Evolutionary conservation across 805 yeast genomes (phyloP), one percentile per base, ranked within the genome.

Genomic region (Wickerhamomyces alni): DNA sequence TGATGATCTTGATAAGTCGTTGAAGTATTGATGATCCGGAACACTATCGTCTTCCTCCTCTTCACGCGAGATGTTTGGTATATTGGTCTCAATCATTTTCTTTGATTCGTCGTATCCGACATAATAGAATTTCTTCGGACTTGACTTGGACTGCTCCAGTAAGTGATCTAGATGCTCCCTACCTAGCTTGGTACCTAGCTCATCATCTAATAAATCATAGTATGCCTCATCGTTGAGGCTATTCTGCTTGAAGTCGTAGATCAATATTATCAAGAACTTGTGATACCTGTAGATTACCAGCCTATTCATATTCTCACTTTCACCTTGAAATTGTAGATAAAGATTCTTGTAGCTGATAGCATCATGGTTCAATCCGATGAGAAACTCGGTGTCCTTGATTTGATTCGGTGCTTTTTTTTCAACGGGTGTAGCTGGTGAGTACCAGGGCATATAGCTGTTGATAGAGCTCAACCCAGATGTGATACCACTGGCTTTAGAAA

Each of bases 281-380:
- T 33, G 30, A 24, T 42, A 35, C 35, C 43, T 42, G 39, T 41
- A 52, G 8, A 50, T 28, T 2, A 54, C 50, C 6, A 54, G 8
- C 17, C 55, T 38, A 30, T 47, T 45, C 2, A 48, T 28, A 12
- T 35, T 40, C 35, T 46, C 53, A 12, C 33, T 44, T 3, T n/a
- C 40, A 15, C 36, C 42, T n/a, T 40, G 36, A 11, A 46, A 39
- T 17, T 42, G 25, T 7, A 54, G 29, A 29, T 50, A 54, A 2
- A 52, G 40, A 9, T 51, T 48, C 35, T 52, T 54, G 39, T 42
- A 51, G 5, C 36, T 31, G 2, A 54, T 41, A n/a, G 37, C 26
- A 12, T 50, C 49, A 4, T 39, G 45, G 17, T 38, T 27, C 12
- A 31, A 31, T 2, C 58, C 58, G 21, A 54, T 40, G 18, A 54